Conservation (phyloP, 2,329 filamentous ascomycete genomes). For the Cryphonectria nitschkei region DNA sequence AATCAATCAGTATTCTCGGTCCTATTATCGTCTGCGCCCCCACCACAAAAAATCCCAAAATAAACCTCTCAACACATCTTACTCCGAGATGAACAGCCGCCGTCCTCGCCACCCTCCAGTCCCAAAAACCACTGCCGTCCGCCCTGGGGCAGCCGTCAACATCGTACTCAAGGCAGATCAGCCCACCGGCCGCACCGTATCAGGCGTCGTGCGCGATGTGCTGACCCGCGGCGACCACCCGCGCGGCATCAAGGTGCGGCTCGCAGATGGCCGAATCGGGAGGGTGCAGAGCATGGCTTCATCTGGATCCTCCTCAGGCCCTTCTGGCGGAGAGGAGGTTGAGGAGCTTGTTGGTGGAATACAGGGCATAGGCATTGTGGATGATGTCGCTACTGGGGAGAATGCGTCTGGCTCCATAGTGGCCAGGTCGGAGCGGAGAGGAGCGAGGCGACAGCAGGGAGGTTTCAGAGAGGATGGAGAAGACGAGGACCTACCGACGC, state of each 20-base stretch:
- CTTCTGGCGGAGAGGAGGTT: background rate
- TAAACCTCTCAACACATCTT: background rate
- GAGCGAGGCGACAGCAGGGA: slow-evolving; percentile 25
- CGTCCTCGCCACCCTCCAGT: slow-evolving; percentile 37
- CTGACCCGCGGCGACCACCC: slow-evolving; percentile 76
- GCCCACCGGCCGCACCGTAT: slow-evolving; percentile 71
- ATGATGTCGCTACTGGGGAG: background rate
- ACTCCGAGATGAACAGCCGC: slow-evolving; percentile 1
- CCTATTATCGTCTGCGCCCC: background rate
- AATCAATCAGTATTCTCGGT: background rate
- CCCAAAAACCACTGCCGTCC: slow-evolving; percentile 55
- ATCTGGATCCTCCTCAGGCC: slow-evolving; percentile 8
- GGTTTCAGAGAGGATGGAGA: slow-evolving; percentile 36
- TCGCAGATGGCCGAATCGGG: slow-evolving; percentile 72
- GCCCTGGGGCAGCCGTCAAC: slow-evolving; percentile 66
- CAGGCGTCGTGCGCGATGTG: slow-evolving; percentile 67
- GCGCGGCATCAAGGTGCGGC: slow-evolving; percentile 76
- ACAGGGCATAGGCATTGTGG: background rate
- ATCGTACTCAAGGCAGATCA: slow-evolving; percentile 80
- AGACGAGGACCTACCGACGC: slow-evolving; percentile 43
- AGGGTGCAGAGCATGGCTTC: slow-evolving; percentile 67
- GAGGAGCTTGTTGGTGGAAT: background rate
- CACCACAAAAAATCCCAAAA: background rate
- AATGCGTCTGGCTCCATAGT: background rate
- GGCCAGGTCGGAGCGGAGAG: background rate